A percentile compares a stretch with the other conserved stretches of the same genome.
These are phyloP conservation scores for Deuterostichococcus epilithicus DNA, from an alignment of 139 green algal genomes.

Conservation along the genomic window DNA sequence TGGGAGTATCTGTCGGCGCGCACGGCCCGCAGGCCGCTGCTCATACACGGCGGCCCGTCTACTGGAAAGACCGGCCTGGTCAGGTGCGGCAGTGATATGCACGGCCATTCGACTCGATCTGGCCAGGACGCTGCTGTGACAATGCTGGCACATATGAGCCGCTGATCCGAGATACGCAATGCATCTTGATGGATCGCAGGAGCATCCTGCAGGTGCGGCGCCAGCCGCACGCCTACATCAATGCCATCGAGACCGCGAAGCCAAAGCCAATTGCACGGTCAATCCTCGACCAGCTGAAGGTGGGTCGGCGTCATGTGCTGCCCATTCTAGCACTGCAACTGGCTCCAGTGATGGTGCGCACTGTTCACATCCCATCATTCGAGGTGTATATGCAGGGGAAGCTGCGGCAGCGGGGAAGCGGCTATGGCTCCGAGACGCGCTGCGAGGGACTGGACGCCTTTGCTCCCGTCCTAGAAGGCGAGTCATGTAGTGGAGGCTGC, in stretches of 20 bases:
- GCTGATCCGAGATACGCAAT: not conserved
- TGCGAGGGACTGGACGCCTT: not conserved
- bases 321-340: not conserved
- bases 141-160: no score
- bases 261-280: slow-evolving; percentile 16
- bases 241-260: slow-evolving; percentile 21
- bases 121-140: not conserved
- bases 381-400: not conserved
- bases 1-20: not conserved
- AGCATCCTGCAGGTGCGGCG: slow-evolving; percentile 20
- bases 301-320: not conserved
- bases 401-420: not conserved
- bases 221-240: slow-evolving; percentile 28
- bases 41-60: slow-evolving; percentile 24
- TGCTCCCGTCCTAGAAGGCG: not conserved
- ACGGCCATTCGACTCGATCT: not conserved
- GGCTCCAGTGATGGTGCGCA: no score
- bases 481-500: no score
- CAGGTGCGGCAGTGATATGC: slow-evolving; percentile 14
- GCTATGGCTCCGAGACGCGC: not conserved
- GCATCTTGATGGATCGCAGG: slow-evolving; percentile 5
- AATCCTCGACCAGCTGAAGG: slow-evolving; percentile 40
- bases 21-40: slow-evolving; percentile 2
- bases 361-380: no score
- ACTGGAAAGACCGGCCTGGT: slow-evolving; percentile 46